These are phyloP conservation scores for Tinospora cordifolia DNA, from an alignment of 164 flowering plant genomes.

Conservation along the genomic window DNA sequence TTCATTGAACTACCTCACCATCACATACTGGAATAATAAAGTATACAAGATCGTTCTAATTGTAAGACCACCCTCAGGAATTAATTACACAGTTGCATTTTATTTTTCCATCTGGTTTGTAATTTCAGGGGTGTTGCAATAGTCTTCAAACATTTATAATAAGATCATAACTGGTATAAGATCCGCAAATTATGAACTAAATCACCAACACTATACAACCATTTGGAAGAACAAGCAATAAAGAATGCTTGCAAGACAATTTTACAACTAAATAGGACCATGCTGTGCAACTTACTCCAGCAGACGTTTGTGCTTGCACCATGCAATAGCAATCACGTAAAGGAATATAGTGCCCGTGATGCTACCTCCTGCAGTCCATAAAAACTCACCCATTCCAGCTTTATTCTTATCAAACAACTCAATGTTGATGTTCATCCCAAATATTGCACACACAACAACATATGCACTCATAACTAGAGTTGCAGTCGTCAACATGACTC, in stretches of 20 bases:
- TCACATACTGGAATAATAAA: too few species aligned
- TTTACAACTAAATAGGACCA: neutral
- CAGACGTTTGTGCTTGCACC: constrained; percentile 79
- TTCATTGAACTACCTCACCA: too few species aligned
- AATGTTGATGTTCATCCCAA: constrained; percentile 85
- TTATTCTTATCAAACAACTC: constrained; percentile 42
- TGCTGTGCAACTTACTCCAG: constrained; percentile 41
- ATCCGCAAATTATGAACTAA: neutral
- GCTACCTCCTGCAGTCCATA: constrained; percentile 63
- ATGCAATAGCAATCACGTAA: constrained; percentile 69
- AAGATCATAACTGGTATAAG: neutral
- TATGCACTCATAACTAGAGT: constrained; percentile 79
- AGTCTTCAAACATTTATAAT: neutral
- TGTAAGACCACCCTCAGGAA: too few species aligned
- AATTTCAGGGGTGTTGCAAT: neutral
- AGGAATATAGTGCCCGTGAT: constrained; percentile 50
- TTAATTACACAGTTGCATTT: too few species aligned
- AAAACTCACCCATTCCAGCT: constrained; percentile 41
- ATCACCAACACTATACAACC: neutral
- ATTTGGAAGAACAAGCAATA: neutral
- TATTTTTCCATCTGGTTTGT: neutral
- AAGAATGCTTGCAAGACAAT: neutral
- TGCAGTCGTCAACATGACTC: constrained; percentile 86
- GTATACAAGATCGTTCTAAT: too few species aligned
- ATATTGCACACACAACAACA: constrained; percentile 71